These are phyloP conservation scores for Polychytrium aggregatum DNA, from an alignment of 192 early-diverging fungal genomes.

Conservation along the genomic window DNA sequence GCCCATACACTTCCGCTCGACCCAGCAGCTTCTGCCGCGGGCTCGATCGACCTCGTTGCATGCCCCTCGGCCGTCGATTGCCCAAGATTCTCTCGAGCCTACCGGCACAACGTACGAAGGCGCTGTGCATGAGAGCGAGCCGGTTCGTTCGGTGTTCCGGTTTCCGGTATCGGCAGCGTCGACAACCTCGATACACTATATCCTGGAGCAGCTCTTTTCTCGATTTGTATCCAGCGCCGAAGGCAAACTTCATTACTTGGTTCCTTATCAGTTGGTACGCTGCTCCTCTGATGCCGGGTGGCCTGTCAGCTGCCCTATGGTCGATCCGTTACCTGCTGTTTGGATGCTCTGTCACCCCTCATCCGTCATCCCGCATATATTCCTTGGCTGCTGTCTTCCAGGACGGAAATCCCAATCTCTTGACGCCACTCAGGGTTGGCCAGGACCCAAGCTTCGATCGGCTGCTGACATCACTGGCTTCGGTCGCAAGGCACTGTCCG, in stretches of 20 bases:
- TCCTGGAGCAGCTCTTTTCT: slow-evolving; percentile 14
- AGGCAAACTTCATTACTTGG: slow-evolving; percentile 8
- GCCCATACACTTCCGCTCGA: too few species aligned
- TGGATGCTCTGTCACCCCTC: background rate
- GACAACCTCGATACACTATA: too few species aligned
- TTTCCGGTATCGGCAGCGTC: too few species aligned
- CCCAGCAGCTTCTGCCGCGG: too few species aligned
- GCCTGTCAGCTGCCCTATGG: background rate
- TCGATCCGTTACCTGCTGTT: background rate
- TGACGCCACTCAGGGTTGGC: slow-evolving; percentile 17
- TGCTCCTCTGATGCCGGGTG: background rate
- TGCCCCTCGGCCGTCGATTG: too few species aligned
- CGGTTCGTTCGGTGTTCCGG: too few species aligned
- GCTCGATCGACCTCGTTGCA: too few species aligned
- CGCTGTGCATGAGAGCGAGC: too few species aligned
- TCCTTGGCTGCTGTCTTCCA: background rate
- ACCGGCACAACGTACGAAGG: too few species aligned
- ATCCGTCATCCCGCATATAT: background rate
- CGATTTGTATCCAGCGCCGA: slow-evolving; percentile 15
- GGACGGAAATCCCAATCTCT: slow-evolving; percentile 20
- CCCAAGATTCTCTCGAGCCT: too few species aligned
- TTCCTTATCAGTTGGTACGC: slow-evolving; percentile 10
- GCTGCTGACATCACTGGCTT: slow-evolving; percentile 63
- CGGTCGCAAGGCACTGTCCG: slow-evolving; percentile 71
- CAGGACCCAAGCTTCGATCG: slow-evolving; percentile 71